These are phyloP conservation scores for Dianthus caryophyllus DNA, from an alignment of 148 eudicot genomes.

Conservation along the genomic window DNA sequence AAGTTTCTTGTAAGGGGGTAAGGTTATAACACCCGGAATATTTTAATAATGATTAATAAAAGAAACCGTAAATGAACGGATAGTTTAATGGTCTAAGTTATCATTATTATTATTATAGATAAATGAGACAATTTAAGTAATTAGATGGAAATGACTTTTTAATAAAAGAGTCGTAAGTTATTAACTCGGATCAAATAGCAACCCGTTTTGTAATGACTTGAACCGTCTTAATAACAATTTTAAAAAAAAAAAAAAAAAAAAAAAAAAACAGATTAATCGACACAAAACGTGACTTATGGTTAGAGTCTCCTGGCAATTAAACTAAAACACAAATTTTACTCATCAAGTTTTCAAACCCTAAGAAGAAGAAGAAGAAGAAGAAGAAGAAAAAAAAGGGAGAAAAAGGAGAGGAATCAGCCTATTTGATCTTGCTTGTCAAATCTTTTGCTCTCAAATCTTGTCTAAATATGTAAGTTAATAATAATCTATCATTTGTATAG, in stretches of 20 bases:
- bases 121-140: too few relatives aligned
- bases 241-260: too few relatives aligned
- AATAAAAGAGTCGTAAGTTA: neutral
- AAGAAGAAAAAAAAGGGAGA: too few relatives aligned
- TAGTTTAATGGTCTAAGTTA: neutral
- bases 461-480: neutral
- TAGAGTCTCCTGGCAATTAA: too few relatives aligned
- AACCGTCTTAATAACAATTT: too few relatives aligned
- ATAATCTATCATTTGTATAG: neutral
- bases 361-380: neutral
- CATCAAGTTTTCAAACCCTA: neutral
- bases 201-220: too few relatives aligned
- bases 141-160: neutral
- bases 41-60: neutral
- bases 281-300: too few relatives aligned
- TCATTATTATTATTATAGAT: too few relatives aligned
- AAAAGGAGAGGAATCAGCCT: neutral
- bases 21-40: neutral
- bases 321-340: neutral
- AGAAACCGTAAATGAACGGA: neutral
- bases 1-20: too few relatives aligned
- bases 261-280: too few relatives aligned
- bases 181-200: too few relatives aligned
- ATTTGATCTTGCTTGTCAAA: neutral
- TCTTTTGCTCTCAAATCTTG: neutral